A percentile compares a stretch with the other conserved stretches of the same genome.
phyloP scores from a whole-genome alignment of 73 alveolate species.

The Paramecium primaurelia region DNA sequence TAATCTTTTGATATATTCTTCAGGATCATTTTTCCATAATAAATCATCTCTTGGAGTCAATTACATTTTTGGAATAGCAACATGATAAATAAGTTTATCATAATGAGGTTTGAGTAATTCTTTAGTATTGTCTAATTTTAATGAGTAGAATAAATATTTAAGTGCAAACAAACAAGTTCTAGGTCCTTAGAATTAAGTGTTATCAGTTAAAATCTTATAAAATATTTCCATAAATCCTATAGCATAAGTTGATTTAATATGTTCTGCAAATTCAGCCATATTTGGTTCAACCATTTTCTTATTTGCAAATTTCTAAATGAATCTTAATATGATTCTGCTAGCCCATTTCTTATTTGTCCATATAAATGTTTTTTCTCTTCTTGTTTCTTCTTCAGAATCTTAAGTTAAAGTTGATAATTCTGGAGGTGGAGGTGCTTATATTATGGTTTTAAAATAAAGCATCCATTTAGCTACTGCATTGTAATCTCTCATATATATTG shows the following conservation, averaged over 20 bases:
- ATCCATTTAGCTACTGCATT: constrained; percentile 62
- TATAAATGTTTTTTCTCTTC: constrained; percentile 59
- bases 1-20: constrained; percentile 73
- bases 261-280: constrained; percentile 49
- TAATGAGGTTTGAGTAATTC: constrained; percentile 61
- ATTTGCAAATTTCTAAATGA: constrained; percentile 66
- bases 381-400: constrained; percentile 60
- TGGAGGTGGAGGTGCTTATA: constrained; percentile 60
- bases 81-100: constrained; percentile 66
- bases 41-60: constrained; percentile 68
- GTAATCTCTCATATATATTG: constrained; percentile 53
- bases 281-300: constrained; percentile 60
- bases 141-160: constrained; percentile 57
- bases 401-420: constrained; percentile 60
- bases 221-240: constrained; percentile 62
- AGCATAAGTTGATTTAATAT: constrained; percentile 53
- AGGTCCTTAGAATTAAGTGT: constrained; percentile 62
- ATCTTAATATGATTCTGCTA: constrained; percentile 61
- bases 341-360: constrained; percentile 75
- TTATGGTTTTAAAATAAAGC: constrained; percentile 62
- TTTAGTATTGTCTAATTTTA: constrained; percentile 42
- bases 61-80: constrained; percentile 64
- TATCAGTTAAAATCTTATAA: constrained; percentile 34
- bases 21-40: constrained; percentile 72
- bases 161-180: constrained; percentile 64